These are phyloP conservation scores for Tolypocladium guangdongense DNA, from an alignment of 2,329 filamentous ascomycete genomes.

Conservation along the genomic window DNA sequence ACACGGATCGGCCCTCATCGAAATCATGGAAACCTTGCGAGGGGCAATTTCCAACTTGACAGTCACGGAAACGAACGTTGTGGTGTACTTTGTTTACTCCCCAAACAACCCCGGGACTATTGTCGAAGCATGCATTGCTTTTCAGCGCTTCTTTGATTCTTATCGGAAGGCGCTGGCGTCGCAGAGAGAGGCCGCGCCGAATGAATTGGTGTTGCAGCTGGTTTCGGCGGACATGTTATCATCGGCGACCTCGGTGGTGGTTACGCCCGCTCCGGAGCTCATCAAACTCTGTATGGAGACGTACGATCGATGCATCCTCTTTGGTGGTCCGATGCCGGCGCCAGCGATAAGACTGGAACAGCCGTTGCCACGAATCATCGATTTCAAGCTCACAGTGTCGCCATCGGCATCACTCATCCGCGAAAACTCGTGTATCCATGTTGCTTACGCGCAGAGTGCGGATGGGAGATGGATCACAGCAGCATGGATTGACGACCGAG, in stretches of 20 bases:
- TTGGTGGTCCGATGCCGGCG: slow-evolving; percentile 46
- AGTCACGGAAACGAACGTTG: slow-evolving; percentile 47
- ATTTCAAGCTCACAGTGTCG: slow-evolving; percentile 59
- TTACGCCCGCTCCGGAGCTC: slow-evolving; percentile 51
- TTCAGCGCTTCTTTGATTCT: slow-evolving; percentile 58
- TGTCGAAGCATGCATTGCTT: slow-evolving; percentile 61
- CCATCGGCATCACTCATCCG: slow-evolving; percentile 64
- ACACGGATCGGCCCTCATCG: slow-evolving; percentile 33
- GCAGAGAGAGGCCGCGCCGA: slow-evolving; percentile 32
- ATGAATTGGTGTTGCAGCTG: slow-evolving; percentile 68
- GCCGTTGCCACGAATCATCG: slow-evolving; percentile 57
- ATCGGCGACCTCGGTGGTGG: slow-evolving; percentile 48
- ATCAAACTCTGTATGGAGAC: slow-evolving; percentile 58
- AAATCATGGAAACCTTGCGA: slow-evolving; percentile 37
- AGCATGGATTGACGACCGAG: slow-evolving; percentile 71
- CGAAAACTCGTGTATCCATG: slow-evolving; percentile 70
- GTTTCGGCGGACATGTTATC: slow-evolving; percentile 59
- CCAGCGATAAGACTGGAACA: slow-evolving; percentile 66
- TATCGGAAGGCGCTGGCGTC: slow-evolving; percentile 34
- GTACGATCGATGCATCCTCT: slow-evolving; percentile 62
- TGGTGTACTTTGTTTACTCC: slow-evolving; percentile 67
- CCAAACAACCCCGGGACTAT: slow-evolving; percentile 50
- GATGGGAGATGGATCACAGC: slow-evolving; percentile 70
- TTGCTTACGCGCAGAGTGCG: slow-evolving; percentile 66
- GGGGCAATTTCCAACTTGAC: slow-evolving; percentile 32